Percentiles rank a stretch among this genome's conserved stretches.
phyloP scores from a whole-genome alignment of 2,329 filamentous ascomycete species.

The Aspergillus cejpii region DNA sequence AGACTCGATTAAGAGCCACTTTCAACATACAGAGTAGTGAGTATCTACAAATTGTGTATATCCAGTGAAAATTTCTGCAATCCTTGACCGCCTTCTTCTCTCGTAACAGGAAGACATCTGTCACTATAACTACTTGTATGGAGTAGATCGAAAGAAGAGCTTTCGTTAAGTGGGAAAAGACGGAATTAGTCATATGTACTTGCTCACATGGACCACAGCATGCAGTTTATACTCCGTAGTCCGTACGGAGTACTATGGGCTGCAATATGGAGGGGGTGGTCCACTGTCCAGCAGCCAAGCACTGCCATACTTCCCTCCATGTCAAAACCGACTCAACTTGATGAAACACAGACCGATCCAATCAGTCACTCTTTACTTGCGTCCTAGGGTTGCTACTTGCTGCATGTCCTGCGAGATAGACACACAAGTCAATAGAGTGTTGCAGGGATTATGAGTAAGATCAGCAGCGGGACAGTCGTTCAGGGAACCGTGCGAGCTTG shows the following conservation, averaged over 20 bases:
- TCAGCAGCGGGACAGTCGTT: conserved; percentile 7
- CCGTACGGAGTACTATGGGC: too few species aligned
- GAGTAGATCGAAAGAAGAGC: too few species aligned
- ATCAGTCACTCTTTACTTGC: neutral
- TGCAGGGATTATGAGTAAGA: conserved; percentile 7
- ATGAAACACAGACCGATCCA: neutral
- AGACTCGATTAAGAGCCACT: neutral
- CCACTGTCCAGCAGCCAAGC: too few species aligned
- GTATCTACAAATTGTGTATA: neutral
- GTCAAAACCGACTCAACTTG: neutral
- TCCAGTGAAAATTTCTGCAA: neutral
- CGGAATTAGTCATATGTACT: too few species aligned
- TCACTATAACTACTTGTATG: too few species aligned
- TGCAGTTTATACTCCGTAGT: too few species aligned
- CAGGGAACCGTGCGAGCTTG: conserved; percentile 9
- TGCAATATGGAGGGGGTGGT: neutral
- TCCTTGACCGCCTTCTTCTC: neutral
- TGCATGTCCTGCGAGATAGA: neutral
- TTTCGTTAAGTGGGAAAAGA: too few species aligned
- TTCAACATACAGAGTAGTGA: too few species aligned
- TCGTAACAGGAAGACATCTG: too few species aligned
- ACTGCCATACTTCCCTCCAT: neutral
- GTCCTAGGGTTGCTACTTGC: neutral
- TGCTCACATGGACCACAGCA: too few species aligned
- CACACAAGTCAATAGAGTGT: neutral